Evolutionary conservation across 108 stramenopile species (phyloP).

Genomic region (Nitzschia sp.): DNA sequence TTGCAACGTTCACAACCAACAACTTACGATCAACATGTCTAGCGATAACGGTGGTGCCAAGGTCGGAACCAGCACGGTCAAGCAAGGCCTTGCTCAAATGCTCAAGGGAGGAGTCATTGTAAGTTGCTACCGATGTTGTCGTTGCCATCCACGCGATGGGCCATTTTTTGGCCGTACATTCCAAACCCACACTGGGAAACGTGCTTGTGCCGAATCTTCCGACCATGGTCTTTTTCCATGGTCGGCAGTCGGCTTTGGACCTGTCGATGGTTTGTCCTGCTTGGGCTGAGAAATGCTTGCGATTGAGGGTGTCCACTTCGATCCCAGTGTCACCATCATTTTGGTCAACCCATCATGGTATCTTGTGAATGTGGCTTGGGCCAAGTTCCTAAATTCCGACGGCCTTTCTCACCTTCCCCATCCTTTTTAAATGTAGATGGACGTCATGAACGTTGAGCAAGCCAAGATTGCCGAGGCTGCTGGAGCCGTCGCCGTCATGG

Average conservation of each 20-base stretch:
- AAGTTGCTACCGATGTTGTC: slow-evolving; percentile 40
- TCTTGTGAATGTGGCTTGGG: not conserved
- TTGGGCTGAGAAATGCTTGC: not conserved
- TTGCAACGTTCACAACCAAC: slow-evolving; percentile 13
- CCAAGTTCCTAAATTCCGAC: not conserved
- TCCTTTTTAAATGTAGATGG: slow-evolving; percentile 64
- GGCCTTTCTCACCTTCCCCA: too few relatives aligned
- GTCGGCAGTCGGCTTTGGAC: not conserved
- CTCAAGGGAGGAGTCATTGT: slow-evolving; percentile 97
- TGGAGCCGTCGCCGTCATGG: slow-evolving; percentile 99
- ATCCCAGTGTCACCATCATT: not conserved
- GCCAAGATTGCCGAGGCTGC: slow-evolving; percentile 96
- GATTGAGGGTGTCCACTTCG: not conserved
- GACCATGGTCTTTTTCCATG: not conserved
- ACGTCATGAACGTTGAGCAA: slow-evolving; percentile 95
- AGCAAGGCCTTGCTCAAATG: slow-evolving; percentile 96
- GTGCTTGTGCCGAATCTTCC: not conserved
- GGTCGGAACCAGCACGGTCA: slow-evolving; percentile 87
- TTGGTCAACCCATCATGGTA: not conserved
- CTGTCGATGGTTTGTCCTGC: not conserved
- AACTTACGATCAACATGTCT: slow-evolving; percentile 28
- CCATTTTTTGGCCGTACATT: too few relatives aligned
- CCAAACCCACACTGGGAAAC: too few relatives aligned
- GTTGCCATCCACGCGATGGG: too few relatives aligned
- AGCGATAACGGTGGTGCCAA: slow-evolving; percentile 43